These are phyloP conservation scores for Crinitomyces ghanaensis DNA, from an alignment of 805 yeast species.

Conservation along the genomic window DNA sequence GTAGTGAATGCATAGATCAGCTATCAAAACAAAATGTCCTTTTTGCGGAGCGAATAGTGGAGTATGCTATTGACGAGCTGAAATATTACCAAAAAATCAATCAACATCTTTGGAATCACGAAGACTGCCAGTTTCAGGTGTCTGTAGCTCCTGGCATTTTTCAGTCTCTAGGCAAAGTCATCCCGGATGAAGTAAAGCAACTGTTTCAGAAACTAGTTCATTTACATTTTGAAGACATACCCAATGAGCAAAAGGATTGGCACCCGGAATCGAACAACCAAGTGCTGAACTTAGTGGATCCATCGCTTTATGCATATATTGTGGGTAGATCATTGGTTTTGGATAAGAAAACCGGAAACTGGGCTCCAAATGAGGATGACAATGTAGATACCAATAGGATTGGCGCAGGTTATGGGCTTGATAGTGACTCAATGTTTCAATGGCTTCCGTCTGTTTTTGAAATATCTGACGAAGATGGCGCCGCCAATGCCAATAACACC, in stretches of 20 bases:
- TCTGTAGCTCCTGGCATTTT: too few relatives aligned
- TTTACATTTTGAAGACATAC: slow-evolving; percentile 8
- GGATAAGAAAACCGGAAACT: neutral
- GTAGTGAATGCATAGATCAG: slow-evolving; percentile 15
- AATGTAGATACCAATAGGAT: slow-evolving; percentile 3
- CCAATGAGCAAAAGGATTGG: slow-evolving; percentile 21
- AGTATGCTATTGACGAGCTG: slow-evolving; percentile 25
- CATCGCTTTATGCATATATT: slow-evolving; percentile 30
- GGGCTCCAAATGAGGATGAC: too few relatives aligned
- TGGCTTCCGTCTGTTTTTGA: slow-evolving; percentile 29
- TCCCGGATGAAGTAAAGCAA: neutral
- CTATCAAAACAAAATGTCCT: slow-evolving; percentile 1
- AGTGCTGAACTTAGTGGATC: slow-evolving; percentile 33
- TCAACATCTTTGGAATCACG: too few relatives aligned
- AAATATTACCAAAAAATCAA: slow-evolving; percentile 5
- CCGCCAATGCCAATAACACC: too few relatives aligned
- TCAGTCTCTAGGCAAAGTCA: too few relatives aligned
- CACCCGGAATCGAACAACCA: slow-evolving; percentile 30
- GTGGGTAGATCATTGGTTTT: slow-evolving; percentile 13
- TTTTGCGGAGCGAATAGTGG: slow-evolving; percentile 16
- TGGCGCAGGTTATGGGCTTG: slow-evolving; percentile 2
- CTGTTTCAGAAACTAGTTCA: too few relatives aligned
- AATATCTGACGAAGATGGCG: slow-evolving; percentile 6
- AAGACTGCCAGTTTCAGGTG: too few relatives aligned
- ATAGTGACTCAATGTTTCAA: slow-evolving; percentile 24